Conservation (phyloP, 2,329 filamentous ascomycete genomes). For the Colletotrichum caudatum region DNA sequence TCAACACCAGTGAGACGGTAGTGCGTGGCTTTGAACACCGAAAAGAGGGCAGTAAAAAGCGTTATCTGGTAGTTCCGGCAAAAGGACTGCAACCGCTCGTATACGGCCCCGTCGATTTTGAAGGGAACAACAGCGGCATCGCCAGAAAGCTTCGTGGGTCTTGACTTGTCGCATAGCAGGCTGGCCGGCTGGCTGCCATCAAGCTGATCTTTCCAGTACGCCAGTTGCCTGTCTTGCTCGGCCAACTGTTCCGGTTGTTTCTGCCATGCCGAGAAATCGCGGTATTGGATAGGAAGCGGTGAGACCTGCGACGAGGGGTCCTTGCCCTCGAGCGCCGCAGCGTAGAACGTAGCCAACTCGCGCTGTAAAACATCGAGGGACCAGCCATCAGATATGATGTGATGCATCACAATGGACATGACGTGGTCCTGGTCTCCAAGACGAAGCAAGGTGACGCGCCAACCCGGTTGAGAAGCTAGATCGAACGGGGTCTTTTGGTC, state of each 20-base stretch:
- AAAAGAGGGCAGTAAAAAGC: conserved; percentile 35
- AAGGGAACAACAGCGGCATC: conserved; percentile 29
- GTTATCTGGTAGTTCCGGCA: conserved; percentile 27
- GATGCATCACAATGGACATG: conserved; percentile 16
- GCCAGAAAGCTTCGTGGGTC: conserved; percentile 41
- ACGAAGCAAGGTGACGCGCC: conserved; percentile 27
- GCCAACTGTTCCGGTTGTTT: not conserved
- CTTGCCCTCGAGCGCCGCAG: not conserved
- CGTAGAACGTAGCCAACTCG: conserved; percentile 2
- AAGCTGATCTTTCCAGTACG: conserved; percentile 19
- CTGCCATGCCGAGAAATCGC: not conserved
- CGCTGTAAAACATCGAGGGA: conserved; percentile 3
- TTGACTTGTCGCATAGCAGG: conserved; percentile 9
- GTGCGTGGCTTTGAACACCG: conserved; percentile 35
- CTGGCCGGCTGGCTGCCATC: conserved; percentile 49
- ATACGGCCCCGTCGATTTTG: conserved; percentile 25
- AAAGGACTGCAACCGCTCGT: conserved; percentile 21
- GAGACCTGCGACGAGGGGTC: not conserved
- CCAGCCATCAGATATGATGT: conserved; percentile 32
- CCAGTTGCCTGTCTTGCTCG: conserved; percentile 1
- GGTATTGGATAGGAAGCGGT: conserved; percentile 14
- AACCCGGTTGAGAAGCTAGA: not conserved
- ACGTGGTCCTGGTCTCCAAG: conserved; percentile 13
- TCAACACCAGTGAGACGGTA: conserved; percentile 42
- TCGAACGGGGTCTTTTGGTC: conserved; percentile 2